Base-by-base conservation (phyloP, 768 basidiomycete genomes). In the Hysterangium stoloniferum region DNA sequence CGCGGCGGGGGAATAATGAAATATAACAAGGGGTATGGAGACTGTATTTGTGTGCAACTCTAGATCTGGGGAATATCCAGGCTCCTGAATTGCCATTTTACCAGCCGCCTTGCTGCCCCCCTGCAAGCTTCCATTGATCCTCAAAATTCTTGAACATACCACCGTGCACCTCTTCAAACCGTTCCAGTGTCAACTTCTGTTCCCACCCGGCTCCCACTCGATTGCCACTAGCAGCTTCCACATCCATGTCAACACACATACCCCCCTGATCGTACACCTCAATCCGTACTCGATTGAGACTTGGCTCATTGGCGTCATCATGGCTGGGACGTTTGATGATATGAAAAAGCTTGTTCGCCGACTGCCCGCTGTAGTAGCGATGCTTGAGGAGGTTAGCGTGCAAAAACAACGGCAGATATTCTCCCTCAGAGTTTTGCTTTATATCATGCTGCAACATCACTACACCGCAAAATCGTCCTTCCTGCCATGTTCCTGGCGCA, bases 51-150 rank as follows among this genome's bases (percentile, higher is more conserved):
- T n/a, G n/a, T n/a, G n/a, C n/a, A n/a, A n/a, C n/a, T n/a, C n/a
- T n/a, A n/a, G n/a, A n/a, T n/a, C n/a, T n/a, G n/a, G n/a, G n/a
- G n/a, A n/a, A n/a, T n/a, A n/a, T n/a, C n/a, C n/a, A n/a, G n/a
- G n/a, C n/a, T n/a, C n/a, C n/a, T n/a, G n/a, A n/a, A n/a, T n/a
- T n/a, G n/a, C n/a, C n/a, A n/a, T 4, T 11, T 54, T 38, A 58
- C 58, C 58, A 58, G 1, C 56, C 58, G 1, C 56, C 53, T 1
- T 45, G 50, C 33, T 33, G 44, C 19, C 58, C 58, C 1, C 56
- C 56, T 13, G 37, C 20, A 9, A 36, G 44, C 31, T 44, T 49
- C 34, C 51, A 58, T 24, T 38, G 25, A 11, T 37, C 47, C 31
- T 53, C 52, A 25, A 53, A 29, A 20, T 48, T 36, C 28, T 53